Evolutionary conservation across 2,329 filamentous ascomycete species (phyloP).

Genomic region (Ustulina deusta): DNA sequence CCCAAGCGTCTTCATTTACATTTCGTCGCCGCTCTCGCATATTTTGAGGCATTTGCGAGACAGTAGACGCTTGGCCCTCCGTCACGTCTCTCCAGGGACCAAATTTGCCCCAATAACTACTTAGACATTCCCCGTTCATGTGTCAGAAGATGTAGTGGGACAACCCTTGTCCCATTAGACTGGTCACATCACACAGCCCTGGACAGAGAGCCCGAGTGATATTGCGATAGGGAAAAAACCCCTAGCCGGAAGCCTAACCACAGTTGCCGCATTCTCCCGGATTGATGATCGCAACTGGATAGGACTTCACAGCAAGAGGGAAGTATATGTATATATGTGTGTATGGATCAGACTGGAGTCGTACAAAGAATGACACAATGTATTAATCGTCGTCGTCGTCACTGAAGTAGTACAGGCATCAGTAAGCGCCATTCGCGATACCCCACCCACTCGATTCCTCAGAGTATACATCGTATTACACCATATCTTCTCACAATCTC

Average conservation of each 20-base stretch:
- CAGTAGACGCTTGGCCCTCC: not conserved
- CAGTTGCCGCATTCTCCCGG: conserved; percentile 15
- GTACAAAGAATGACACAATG: not conserved
- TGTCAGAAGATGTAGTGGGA: not conserved
- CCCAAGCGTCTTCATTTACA: not conserved
- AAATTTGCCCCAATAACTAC: not conserved
- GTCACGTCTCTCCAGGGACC: not conserved
- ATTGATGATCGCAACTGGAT: not conserved
- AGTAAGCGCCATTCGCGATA: conserved; percentile 4
- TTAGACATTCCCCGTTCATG: not conserved
- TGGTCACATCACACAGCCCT: not conserved
- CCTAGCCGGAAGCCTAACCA: not conserved
- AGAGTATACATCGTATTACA: conserved; percentile 25
- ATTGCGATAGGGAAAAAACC: conserved; percentile 2
- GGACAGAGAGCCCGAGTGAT: not conserved
- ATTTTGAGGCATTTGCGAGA: not conserved
- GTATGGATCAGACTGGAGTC: not conserved
- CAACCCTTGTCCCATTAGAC: too few species aligned
- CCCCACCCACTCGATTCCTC: conserved; percentile 19
- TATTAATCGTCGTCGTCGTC: conserved; percentile 12
- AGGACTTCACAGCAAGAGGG: not conserved
- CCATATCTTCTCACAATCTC: not conserved
- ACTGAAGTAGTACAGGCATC: not conserved
- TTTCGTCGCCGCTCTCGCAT: not conserved
- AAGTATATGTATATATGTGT: not conserved